phyloP scores from a whole-genome alignment of 2,329 filamentous ascomycete species.

The Clarireedia paspali region DNA sequence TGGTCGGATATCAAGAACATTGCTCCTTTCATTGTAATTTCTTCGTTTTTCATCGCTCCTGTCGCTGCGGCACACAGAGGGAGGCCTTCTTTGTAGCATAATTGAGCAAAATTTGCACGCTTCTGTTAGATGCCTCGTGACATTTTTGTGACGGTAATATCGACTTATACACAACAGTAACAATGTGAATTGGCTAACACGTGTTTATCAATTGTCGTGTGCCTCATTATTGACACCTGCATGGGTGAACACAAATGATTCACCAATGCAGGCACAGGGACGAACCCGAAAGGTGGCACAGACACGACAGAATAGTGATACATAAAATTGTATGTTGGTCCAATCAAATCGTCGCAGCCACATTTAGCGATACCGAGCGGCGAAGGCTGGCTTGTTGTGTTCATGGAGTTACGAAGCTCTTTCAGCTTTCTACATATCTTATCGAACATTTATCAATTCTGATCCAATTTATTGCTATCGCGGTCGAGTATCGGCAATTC shows the following conservation, averaged over 20 bases:
- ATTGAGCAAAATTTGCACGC: slow-evolving; percentile 6
- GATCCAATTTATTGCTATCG: not conserved
- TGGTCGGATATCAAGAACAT: slow-evolving; percentile 24
- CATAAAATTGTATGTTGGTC: not conserved
- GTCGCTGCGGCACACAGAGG: slow-evolving; percentile 18
- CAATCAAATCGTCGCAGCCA: not conserved
- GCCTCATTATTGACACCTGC: not conserved
- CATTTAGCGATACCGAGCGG: not conserved
- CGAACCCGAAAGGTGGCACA: not conserved
- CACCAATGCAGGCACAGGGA: not conserved
- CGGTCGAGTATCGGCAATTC: not conserved
- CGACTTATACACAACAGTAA: too few relatives aligned
- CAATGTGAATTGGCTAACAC: too few relatives aligned
- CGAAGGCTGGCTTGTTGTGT: not conserved
- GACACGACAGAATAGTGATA: not conserved
- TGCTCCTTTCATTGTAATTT: slow-evolving; percentile 23
- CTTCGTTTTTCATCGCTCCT: slow-evolving; percentile 21
- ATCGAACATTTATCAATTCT: not conserved
- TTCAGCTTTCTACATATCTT: not conserved
- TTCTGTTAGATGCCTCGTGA: not conserved
- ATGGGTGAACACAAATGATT: not conserved
- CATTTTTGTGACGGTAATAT: too few relatives aligned
- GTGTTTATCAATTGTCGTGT: too few relatives aligned
- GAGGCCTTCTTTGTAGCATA: slow-evolving; percentile 24
- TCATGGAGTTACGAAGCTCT: not conserved